phyloP scores from a whole-genome alignment of 2,329 filamentous ascomycete species.

The Magnaporthiopsis rhizophila region DNA sequence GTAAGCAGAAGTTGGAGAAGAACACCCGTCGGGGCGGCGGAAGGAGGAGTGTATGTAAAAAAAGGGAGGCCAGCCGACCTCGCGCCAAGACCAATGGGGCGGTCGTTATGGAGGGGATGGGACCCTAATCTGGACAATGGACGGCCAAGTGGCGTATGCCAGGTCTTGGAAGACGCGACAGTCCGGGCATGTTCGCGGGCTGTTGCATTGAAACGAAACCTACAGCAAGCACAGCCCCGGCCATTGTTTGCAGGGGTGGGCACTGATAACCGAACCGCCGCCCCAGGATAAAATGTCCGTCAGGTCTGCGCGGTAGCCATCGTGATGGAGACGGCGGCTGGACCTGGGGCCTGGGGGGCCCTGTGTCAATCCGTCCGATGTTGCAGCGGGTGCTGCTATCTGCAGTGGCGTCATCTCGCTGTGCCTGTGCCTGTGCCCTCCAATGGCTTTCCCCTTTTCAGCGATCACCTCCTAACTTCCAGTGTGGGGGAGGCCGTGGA shows the following conservation, averaged over 20 bases:
- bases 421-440: background rate
- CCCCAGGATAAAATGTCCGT: background rate
- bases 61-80: conserved; percentile 2
- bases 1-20: background rate
- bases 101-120: background rate
- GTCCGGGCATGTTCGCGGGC: too few relatives aligned
- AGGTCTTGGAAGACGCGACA: background rate
- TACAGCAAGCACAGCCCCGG: too few relatives aligned
- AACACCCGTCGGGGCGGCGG: background rate
- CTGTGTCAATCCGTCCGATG: background rate
- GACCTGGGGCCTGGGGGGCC: too few relatives aligned
- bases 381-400: too few relatives aligned
- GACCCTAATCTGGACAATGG: background rate
- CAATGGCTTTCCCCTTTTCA: background rate
- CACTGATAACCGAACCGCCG: background rate
- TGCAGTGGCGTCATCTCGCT: background rate
- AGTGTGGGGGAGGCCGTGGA: background rate
- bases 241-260: background rate
- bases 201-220: too few relatives aligned
- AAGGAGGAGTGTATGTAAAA: background rate
- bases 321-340: background rate
- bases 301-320: background rate
- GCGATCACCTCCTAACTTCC: background rate
- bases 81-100: background rate
- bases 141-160: too few relatives aligned